phyloP scores from a whole-genome alignment of 371 early-diverging fungal genomes.

The Mortierella sp. region DNA sequence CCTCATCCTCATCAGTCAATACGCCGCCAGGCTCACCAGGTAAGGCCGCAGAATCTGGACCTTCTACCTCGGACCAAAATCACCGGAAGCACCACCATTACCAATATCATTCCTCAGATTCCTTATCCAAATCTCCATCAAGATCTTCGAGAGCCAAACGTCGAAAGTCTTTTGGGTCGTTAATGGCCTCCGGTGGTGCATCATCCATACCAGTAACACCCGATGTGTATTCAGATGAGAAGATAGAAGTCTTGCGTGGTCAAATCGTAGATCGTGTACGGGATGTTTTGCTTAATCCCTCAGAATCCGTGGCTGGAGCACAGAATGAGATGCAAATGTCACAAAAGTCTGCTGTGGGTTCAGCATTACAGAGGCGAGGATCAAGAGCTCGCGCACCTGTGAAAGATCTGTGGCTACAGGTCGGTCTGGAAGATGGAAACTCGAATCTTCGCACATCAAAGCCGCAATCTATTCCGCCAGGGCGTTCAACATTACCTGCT shows the following conservation, averaged over 20 bases:
- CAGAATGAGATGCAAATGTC: background rate
- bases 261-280: conserved; percentile 45
- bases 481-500: background rate
- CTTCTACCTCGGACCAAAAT: conserved; percentile 1
- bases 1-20: conserved; percentile 32
- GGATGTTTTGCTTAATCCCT: conserved; percentile 29
- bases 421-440: conserved; percentile 13
- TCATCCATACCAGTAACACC: conserved; percentile 13
- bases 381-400: conserved; percentile 3
- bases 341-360: background rate
- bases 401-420: conserved; percentile 42
- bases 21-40: conserved; percentile 48
- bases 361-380: background rate
- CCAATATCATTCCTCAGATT: conserved; percentile 21
- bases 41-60: background rate
- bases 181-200: conserved; percentile 36
- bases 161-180: conserved; percentile 35
- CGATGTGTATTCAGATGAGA: conserved; percentile 39
- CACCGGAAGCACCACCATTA: conserved; percentile 33
- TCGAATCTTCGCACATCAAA: background rate
- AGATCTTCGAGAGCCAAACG: conserved; percentile 33
- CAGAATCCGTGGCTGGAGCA: background rate
- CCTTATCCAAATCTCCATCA: conserved; percentile 32
- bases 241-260: conserved; percentile 39
- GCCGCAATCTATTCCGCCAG: background rate